Evolutionary conservation across 73 alveolate species (phyloP).

Genomic region (Symbiodinium natans): DNA sequence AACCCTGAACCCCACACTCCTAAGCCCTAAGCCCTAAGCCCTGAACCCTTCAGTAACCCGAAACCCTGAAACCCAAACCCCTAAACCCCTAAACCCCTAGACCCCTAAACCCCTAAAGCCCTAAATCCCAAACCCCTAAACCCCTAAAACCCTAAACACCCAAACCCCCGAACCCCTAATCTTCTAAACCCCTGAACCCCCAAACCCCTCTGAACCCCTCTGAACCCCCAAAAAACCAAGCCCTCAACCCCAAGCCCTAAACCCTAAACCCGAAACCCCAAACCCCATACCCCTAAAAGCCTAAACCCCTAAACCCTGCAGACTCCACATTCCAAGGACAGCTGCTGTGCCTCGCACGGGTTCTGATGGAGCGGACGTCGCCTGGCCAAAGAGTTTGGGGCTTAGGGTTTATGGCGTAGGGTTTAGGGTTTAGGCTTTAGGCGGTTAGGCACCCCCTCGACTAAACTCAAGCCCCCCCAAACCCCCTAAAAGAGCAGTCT

Average conservation of each 20-base stretch:
- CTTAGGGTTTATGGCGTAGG: background rate
- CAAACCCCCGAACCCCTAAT: background rate
- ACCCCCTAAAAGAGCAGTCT: too few relatives aligned
- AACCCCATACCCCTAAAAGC: background rate
- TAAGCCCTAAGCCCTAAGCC: background rate
- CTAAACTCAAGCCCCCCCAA: too few relatives aligned
- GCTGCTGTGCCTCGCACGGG: constrained; percentile 75
- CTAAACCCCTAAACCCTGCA: background rate
- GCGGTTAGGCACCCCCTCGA: too few relatives aligned
- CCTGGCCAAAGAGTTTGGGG: background rate
- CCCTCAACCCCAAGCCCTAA: background rate
- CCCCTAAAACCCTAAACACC: background rate
- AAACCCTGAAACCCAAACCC: too few relatives aligned
- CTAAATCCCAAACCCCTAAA: background rate
- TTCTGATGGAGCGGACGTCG: constrained; percentile 14
- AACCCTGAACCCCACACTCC: background rate
- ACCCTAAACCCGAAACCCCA: background rate
- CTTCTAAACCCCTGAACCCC: too few relatives aligned
- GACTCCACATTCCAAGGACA: background rate
- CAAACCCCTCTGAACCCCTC: background rate
- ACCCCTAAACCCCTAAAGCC: background rate
- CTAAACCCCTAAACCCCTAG: too few relatives aligned
- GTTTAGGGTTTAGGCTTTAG: background rate
- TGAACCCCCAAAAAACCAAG: background rate
- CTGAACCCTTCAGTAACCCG: background rate